Evolutionary conservation across 306 rosid genomes (phyloP), one percentile per base, ranked within the genome.

Genomic region (Malus sieversii): DNA sequence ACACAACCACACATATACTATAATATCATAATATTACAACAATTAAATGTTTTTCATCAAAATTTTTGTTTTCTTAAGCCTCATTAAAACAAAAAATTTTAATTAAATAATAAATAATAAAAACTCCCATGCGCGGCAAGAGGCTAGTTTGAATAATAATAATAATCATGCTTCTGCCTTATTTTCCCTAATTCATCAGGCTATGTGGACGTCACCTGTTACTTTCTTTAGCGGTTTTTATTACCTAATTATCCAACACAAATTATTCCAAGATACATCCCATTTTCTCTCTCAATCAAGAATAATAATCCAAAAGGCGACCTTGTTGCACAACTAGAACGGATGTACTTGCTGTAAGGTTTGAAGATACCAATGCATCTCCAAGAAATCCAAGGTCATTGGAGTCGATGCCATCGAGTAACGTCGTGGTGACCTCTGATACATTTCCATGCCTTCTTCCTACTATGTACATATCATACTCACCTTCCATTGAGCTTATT

Each of bases 331-430:
- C 74, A 20, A 82, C 69, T n/a, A 85, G 67, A 73, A 85, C 51
- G 1, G 88, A 85, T 38, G 81, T 69, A 5, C 64, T 80, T 0
- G 80, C 27, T 1, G 84, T 63, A 51, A 83, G 83, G 71, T 70
- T 81, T 0, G 87, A 81, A 25, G 85, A 71, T 53, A 83, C 87
- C 22, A 83, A 13, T 1, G 71, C 48, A 29, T 86, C 87, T 23
- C 87, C 89, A 2, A 86, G 22, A 29, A 78, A 68, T 11, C 89
- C 89, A 14, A 86, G 16, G 52, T 83, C 87, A 13, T 86, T 81
- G 8, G 25, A 57, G 73, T 86, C 87, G 10, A 76, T 75, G 77
- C 73, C 78, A 12, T 86, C 87, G 14, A 79, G 70, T 8, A 78
- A 27, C 0, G 79, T 8, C 48, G 68, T 22, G 80, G 61, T 2